Base-by-base conservation (phyloP, 2,329 filamentous ascomycete genomes). In the Ceratocystis colombiana region DNA sequence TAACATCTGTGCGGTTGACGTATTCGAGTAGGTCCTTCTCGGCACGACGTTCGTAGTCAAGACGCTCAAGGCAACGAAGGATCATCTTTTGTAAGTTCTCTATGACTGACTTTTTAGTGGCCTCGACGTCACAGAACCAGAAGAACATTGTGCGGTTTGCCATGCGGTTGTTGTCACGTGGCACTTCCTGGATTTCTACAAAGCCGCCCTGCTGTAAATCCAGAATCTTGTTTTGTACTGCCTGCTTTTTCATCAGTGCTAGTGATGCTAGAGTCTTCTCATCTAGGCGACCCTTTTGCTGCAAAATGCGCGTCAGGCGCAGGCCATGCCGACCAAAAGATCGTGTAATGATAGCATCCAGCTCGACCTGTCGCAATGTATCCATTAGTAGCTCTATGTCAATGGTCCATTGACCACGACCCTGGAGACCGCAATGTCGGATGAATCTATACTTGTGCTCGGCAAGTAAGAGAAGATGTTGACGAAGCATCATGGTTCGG, bases 151-250 rank as follows among this genome's bases (percentile, higher is more conserved):
- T 96, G 64, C 90, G 85, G 69, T 87, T 89, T 0, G 92, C 89
- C 71, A 88, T 84, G 44, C 91, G 87, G 69, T 86, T 87, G 70
- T 88, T 88, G 72, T 97, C 93, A 70, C 89, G 89, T 0, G 94
- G 94, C 0, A 99, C 88, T 77, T 99, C 94, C 74, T 99, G 94
- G 5, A 96, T 84, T 70, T 97, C 90, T 12, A 96, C 85, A 68
- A 94, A 87, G 1, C 94, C 93, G 20, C 86, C 85, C 74, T 90
- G 86, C 71, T 96, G 89, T 82, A 99, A 89, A 69, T 87, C 85
- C 15, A 89, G 87, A 75, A 97, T 87, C 69, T 91, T 88, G 67
- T 87, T 85, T 61, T 94, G 89, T 28, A 97, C 84, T 64, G 96
- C 90, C 67, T 88, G 86, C 71, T 93, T 89, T 67, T 88, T 88